Percentiles rank a stretch among this genome's conserved stretches.
Evolutionary conservation across 495 filamentous ascomycete genomes (phyloP).

Genomic region (Platismatia glauca): DNA sequence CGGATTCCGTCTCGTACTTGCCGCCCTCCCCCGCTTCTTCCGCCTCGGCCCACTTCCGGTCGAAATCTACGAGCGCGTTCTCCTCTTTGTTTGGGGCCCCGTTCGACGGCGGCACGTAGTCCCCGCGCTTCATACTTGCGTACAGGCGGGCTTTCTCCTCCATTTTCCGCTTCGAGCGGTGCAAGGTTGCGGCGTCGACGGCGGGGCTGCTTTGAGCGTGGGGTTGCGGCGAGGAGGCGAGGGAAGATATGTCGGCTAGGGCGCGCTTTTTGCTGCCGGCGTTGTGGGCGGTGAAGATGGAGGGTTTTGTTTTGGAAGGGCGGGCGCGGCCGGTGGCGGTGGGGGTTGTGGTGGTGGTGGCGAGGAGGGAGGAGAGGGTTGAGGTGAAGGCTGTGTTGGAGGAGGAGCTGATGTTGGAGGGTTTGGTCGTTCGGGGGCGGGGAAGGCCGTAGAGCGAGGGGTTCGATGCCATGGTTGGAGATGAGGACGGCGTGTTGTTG

Average conservation of each 20-base stretch:
- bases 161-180: conserved; percentile 66
- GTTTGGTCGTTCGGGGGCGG: conserved; percentile 42
- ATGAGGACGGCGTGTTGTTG: not conserved
- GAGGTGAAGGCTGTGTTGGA: conserved; percentile 40
- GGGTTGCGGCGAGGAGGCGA: conserved; percentile 23
- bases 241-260: conserved; percentile 39
- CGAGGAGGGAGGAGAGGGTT: conserved; percentile 63
- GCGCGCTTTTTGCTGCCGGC: conserved; percentile 60
- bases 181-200: conserved; percentile 38
- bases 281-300: conserved; percentile 64
- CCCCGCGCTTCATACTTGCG: conserved; percentile 70
- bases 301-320: conserved; percentile 57
- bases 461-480: conserved; percentile 44
- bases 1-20: conserved; percentile 31
- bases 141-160: conserved; percentile 81
- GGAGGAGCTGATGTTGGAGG: conserved; percentile 49
- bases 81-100: conserved; percentile 27
- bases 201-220: conserved; percentile 35
- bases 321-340: conserved; percentile 50
- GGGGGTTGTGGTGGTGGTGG: conserved; percentile 34
- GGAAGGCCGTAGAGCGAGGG: conserved; percentile 65
- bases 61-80: conserved; percentile 74
- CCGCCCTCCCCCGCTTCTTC: conserved; percentile 35
- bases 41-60: conserved; percentile 80
- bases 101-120: conserved; percentile 37